These are phyloP conservation scores for Saturnispora kantuleensis DNA, from an alignment of 805 yeast genomes.

Conservation along the genomic window DNA sequence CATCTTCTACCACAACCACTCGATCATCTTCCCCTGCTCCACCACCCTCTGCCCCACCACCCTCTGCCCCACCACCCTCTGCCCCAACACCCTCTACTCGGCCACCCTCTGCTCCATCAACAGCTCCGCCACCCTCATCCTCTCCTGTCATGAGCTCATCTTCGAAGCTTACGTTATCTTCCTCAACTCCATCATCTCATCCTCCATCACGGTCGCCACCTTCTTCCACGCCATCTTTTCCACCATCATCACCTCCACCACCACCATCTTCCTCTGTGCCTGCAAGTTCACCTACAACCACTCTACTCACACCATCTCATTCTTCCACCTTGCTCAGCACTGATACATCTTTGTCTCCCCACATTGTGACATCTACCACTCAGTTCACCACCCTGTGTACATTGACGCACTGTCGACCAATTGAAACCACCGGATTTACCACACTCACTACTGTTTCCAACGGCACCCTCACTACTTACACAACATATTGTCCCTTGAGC, in stretches of 20 bases:
- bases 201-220: too few relatives aligned
- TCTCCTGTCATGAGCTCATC: neutral
- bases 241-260: neutral
- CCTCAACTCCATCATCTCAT: constrained; percentile 21
- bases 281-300: neutral
- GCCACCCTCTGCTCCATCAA: neutral
- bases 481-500: constrained; percentile 7
- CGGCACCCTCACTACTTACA: constrained; percentile 2
- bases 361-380: neutral
- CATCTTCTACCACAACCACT: neutral
- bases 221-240: neutral
- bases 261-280: too few relatives aligned
- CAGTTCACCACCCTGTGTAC: neutral
- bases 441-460: neutral
- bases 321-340: neutral
- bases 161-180: constrained; percentile 20
- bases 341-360: neutral
- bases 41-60: neutral
- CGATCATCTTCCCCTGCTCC: neutral
- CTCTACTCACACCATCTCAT: neutral
- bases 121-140: constrained; percentile 4
- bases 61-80: neutral
- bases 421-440: neutral
- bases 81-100: neutral
- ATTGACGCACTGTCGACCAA: neutral